Percentiles rank a stretch among this genome's conserved stretches.
Conservation (phyloP, 1,284 basidiomycete genomes). For the Sporisorium sorghi region DNA sequence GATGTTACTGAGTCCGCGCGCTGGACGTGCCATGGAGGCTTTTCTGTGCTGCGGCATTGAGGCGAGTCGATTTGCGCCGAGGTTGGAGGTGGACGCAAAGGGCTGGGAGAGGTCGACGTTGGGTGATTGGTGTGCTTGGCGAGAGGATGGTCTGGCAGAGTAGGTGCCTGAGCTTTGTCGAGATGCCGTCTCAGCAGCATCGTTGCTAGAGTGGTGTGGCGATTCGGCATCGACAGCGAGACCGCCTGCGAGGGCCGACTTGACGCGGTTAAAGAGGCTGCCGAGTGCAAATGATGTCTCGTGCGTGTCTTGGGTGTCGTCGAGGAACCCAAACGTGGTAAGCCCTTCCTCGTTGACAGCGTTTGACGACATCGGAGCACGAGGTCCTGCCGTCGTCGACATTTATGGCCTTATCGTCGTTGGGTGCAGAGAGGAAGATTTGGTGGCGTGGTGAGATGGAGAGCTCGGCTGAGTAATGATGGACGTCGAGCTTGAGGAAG, state of each 20-base stretch:
- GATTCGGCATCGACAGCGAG: slow-evolving; percentile 9
- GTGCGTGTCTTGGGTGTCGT: slow-evolving; percentile 53
- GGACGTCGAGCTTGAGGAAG: slow-evolving; percentile 8
- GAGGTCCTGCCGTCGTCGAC: slow-evolving; percentile 10
- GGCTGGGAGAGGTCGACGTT: neutral
- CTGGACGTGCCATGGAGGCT: slow-evolving; percentile 28
- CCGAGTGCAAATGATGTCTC: slow-evolving; percentile 57
- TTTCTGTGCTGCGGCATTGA: slow-evolving; percentile 36
- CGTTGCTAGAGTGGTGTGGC: neutral
- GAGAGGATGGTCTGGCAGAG: slow-evolving; percentile 20
- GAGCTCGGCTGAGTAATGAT: neutral
- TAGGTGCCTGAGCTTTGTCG: slow-evolving; percentile 23
- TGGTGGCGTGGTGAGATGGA: neutral
- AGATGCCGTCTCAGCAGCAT: slow-evolving; percentile 13
- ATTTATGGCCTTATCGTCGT: too few species aligned
- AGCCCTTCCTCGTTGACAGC: slow-evolving; percentile 19
- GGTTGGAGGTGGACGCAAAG: slow-evolving; percentile 15
- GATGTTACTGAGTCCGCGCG: slow-evolving; percentile 48
- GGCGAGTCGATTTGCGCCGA: slow-evolving; percentile 17
- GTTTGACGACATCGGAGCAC: neutral
- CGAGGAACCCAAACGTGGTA: slow-evolving; percentile 62
- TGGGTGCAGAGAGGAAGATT: neutral
- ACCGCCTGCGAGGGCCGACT: slow-evolving; percentile 51
- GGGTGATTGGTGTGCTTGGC: slow-evolving; percentile 8
- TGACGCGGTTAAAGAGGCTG: slow-evolving; percentile 61